Evolutionary conservation across 2,329 filamentous ascomycete species (phyloP).

Genomic region (Beauveria medogensis): DNA sequence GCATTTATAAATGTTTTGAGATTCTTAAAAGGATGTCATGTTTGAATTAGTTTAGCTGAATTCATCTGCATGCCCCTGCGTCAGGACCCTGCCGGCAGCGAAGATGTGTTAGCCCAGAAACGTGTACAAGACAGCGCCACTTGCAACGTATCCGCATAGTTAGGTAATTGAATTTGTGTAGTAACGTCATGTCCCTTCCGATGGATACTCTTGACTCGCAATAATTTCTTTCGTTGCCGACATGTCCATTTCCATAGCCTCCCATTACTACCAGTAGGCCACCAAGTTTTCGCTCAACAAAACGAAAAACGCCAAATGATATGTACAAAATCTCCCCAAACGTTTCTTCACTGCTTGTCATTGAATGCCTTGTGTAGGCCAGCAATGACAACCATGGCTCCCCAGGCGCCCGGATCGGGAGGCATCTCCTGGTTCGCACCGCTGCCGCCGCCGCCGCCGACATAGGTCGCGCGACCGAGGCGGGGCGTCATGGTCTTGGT

Average conservation of each 20-base stretch:
- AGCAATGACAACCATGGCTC: constrained; percentile 50
- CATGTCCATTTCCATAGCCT: neutral
- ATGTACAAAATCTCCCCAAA: neutral
- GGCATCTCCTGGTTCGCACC: constrained; percentile 44
- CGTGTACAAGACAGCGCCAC: too few relatives aligned
- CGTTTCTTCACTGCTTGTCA: neutral
- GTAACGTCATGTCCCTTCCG: neutral
- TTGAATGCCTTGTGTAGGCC: constrained; percentile 25
- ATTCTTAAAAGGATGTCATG: too few relatives aligned
- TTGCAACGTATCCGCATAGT: too few relatives aligned
- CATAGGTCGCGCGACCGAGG: constrained; percentile 61
- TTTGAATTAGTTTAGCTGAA: too few relatives aligned
- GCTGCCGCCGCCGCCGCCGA: constrained; percentile 56
- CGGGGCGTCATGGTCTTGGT: constrained; percentile 59
- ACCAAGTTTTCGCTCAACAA: neutral
- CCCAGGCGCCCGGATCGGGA: constrained; percentile 64
- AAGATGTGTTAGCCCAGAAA: too few relatives aligned
- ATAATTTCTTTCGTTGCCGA: neutral
- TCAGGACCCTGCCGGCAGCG: too few relatives aligned
- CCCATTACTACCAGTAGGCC: neutral
- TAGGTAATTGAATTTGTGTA: too few relatives aligned
- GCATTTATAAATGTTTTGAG: too few relatives aligned
- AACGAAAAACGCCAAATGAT: neutral
- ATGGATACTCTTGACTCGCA: neutral
- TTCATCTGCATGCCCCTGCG: too few relatives aligned